These are phyloP conservation scores for Grigorovia yakushimaensis DNA, from an alignment of 805 yeast species.

Conservation along the genomic window DNA sequence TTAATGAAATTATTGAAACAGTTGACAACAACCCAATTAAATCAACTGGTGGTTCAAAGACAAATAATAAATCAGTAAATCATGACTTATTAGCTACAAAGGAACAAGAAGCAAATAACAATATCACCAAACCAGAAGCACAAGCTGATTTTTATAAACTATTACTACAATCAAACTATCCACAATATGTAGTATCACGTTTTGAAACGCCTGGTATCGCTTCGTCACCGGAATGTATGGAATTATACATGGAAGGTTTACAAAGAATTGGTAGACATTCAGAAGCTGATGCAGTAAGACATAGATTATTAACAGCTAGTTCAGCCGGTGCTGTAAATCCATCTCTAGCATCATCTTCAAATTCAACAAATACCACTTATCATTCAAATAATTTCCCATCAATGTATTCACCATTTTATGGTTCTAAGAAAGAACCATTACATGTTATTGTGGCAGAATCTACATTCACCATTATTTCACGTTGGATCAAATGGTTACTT, in stretches of 20 bases:
- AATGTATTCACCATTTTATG: conserved; percentile 33
- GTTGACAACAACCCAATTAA: neutral
- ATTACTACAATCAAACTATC: conserved; percentile 71
- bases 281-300: conserved; percentile 62
- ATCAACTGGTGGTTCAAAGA: neutral
- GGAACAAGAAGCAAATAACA: conserved; percentile 82
- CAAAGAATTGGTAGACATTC: conserved; percentile 65
- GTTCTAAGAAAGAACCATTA: conserved; percentile 71
- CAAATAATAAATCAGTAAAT: conserved; percentile 5
- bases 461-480: conserved; percentile 62
- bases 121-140: conserved; percentile 51
- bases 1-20: neutral
- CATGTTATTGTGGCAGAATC: conserved; percentile 92
- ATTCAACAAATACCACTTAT: conserved; percentile 14
- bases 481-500: conserved; percentile 82
- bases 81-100: conserved; percentile 42
- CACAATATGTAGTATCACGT: conserved; percentile 92
- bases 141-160: conserved; percentile 81
- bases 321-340: conserved; percentile 28
- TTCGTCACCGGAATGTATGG: conserved; percentile 66
- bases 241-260: conserved; percentile 72
- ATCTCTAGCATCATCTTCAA: conserved; percentile 21
- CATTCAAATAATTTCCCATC: conserved; percentile 22
- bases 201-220: conserved; percentile 94
- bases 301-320: conserved; percentile 33